phyloP scores from a whole-genome alignment of 2,329 filamentous ascomycete species.

The Beauveria asiatica region DNA sequence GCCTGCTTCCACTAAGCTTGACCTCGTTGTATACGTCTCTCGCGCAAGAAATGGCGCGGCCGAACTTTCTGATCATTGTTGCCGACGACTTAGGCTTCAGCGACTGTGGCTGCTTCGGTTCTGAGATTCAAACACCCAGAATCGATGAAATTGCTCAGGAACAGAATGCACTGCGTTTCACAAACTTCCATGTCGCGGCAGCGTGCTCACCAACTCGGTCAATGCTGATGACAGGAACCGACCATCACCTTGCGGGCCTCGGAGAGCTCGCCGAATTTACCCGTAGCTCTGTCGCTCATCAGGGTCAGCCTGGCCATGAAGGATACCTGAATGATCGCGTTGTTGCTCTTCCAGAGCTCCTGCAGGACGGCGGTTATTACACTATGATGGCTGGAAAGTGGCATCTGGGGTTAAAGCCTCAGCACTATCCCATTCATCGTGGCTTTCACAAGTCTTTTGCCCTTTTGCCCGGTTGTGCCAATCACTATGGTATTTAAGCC shows the following conservation, averaged over 20 bases:
- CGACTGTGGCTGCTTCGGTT: conserved; percentile 23
- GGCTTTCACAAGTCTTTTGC: conserved; percentile 47
- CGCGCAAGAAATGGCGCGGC: conserved; percentile 16
- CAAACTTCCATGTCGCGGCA: conserved; percentile 56
- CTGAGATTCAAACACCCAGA: conserved; percentile 25
- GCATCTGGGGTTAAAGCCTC: conserved; percentile 24
- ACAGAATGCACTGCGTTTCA: conserved; percentile 45
- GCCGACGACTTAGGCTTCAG: conserved; percentile 27
- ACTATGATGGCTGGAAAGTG: conserved; percentile 26
- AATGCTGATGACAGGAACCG: conserved; percentile 52
- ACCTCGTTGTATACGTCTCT: not conserved
- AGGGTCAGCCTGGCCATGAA: conserved; percentile 21
- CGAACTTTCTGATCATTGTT: conserved; percentile 27
- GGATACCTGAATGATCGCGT: conserved; percentile 24
- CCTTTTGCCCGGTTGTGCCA: conserved; percentile 44
- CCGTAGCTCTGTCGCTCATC: conserved; percentile 6
- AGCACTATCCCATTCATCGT: conserved; percentile 40
- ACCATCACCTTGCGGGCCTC: conserved; percentile 45
- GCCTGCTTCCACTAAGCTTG: not conserved
- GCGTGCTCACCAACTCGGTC: conserved; percentile 57
- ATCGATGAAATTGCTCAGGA: conserved; percentile 28
- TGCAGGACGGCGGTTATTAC: conserved; percentile 23
- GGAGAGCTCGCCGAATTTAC: conserved; percentile 42
- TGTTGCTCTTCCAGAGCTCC: conserved; percentile 21
- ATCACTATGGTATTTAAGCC: conserved; percentile 24